These are phyloP conservation scores for Tulasnella sp. DNA, from an alignment of 768 basidiomycete species.

Conservation along the genomic window DNA sequence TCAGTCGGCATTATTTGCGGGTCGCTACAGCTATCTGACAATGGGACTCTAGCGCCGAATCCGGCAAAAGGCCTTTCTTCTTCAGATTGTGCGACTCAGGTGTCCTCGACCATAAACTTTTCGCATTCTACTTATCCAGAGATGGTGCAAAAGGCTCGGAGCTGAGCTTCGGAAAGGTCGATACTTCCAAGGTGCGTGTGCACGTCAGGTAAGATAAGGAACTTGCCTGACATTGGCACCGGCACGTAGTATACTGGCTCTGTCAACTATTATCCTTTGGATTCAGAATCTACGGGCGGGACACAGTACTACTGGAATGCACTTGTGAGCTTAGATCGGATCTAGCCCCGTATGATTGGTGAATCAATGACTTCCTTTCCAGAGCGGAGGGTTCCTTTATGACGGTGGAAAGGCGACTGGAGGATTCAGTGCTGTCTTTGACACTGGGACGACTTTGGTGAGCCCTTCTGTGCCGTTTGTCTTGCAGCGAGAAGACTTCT, in stretches of 20 bases:
- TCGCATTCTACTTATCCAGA: conserved; percentile 22
- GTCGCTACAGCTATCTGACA: background rate
- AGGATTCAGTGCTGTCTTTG: conserved; percentile 25
- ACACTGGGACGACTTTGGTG: conserved; percentile 26
- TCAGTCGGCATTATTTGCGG: background rate
- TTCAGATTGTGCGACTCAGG: conserved; percentile 20
- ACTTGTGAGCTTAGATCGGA: background rate
- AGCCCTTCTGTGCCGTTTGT: too few relatives aligned
- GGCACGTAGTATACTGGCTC: background rate
- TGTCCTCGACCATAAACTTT: conserved; percentile 18
- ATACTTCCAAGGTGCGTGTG: conserved; percentile 27
- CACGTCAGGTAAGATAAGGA: background rate
- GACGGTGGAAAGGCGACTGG: background rate
- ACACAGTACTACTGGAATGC: conserved; percentile 3
- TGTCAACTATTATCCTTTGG: conserved; percentile 27
- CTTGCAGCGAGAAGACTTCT: too few relatives aligned
- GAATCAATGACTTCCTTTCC: background rate
- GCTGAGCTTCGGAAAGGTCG: conserved; percentile 31
- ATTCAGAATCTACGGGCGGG: conserved; percentile 2
- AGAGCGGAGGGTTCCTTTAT: conserved; percentile 12
- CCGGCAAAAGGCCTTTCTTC: conserved; percentile 22
- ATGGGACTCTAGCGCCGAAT: background rate
- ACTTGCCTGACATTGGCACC: background rate
- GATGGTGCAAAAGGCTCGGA: conserved; percentile 23
- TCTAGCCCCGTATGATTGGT: background rate